Evolutionary conservation across 345 rosid genomes (phyloP), one percentile per base, ranked within the genome.

Genomic region (Eucalyptus pauciflora): DNA sequence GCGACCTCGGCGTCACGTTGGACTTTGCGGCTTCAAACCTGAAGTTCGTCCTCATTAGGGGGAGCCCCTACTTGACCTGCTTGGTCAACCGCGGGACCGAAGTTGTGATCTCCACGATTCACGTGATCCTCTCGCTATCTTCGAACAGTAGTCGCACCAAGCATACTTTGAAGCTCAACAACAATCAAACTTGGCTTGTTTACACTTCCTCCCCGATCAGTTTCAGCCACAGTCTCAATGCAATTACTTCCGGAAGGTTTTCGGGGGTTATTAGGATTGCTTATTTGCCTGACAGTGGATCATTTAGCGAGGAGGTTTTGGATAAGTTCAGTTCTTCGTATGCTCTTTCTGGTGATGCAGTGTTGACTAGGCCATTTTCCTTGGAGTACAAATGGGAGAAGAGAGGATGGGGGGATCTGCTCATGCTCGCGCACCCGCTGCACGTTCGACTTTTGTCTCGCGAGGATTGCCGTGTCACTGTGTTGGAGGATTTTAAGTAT

Each of bases 351-450:
- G 98, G 98, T 46, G 93, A 95, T 89, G 98, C 96, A 6, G 92
- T 91, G 89, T 89, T 97, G 90, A 92, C 92, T 54, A 94, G 91
- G 64, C 98, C 98, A 1, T 98, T 95, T 89, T 91, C 94, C 88
- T 83, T 98, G 50, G 97, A 95, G 89, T 98, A 96, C 86, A 94
- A 94, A 86, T 98, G 97, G 96, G 96, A 94, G 86, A 98, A 95
- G 93, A 93, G 93, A 93, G 99, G 99, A 41, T 95, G 95, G 92
- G 99, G 98, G 87, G 94, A 97, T 94, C 95, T 98, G 93, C 93
- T 98, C 29, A 93, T 98, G 94, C 94, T 98, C 18, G 98, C 98
- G 5, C 99, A 98, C 89, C 98, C 99, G 79, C 94, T 97, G 37
- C 99, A 98, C 91, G 88, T 94, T 41, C 92, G 92, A 89, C 93